Evolutionary conservation across 2,329 filamentous ascomycete genomes (phyloP).

Genomic region (Scedosporium boydii): DNA sequence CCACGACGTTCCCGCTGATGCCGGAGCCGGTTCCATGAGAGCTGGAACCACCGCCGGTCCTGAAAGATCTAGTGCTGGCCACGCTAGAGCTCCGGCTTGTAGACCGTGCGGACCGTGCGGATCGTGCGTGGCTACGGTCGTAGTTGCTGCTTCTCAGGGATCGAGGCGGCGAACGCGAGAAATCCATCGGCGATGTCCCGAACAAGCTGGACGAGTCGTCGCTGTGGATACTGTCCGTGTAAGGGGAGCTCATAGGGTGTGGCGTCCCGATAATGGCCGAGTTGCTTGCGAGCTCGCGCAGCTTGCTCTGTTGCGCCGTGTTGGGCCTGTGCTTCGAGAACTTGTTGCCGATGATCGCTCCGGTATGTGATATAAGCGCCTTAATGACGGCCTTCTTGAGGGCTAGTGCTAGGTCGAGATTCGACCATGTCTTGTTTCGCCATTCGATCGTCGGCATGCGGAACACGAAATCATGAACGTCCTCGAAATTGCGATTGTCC

Average conservation of each 20-base stretch:
- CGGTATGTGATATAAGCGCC: slow-evolving; percentile 88
- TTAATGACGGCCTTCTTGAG: slow-evolving; percentile 93
- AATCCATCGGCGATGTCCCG: slow-evolving; percentile 44
- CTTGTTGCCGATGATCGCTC: slow-evolving; percentile 96
- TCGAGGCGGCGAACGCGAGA: slow-evolving; percentile 47
- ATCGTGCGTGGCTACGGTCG: slow-evolving; percentile 30
- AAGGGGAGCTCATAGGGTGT: slow-evolving; percentile 22
- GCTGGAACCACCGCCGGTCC: slow-evolving; percentile 20
- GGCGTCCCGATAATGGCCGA: slow-evolving; percentile 47
- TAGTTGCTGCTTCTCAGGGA: slow-evolving; percentile 40
- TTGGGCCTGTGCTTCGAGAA: slow-evolving; percentile 80
- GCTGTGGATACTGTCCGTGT: slow-evolving; percentile 35
- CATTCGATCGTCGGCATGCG: slow-evolving; percentile 89
- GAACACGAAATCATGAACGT: slow-evolving; percentile 97
- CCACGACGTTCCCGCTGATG: slow-evolving; percentile 13
- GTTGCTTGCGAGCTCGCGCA: slow-evolving; percentile 76
- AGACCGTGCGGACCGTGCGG: slow-evolving; percentile 21
- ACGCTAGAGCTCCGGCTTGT: slow-evolving; percentile 45
- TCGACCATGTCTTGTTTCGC: slow-evolving; percentile 98
- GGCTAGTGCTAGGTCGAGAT: slow-evolving; percentile 83
- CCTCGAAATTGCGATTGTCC: slow-evolving; percentile 88
- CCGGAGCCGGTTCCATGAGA: background rate
- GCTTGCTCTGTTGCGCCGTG: slow-evolving; percentile 65
- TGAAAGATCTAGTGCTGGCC: slow-evolving; percentile 34
- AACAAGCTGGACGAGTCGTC: slow-evolving; percentile 49